phyloP scores from a whole-genome alignment of 2,329 filamentous ascomycete genomes.

The Nothophaeocryptopus gaeumannii region DNA sequence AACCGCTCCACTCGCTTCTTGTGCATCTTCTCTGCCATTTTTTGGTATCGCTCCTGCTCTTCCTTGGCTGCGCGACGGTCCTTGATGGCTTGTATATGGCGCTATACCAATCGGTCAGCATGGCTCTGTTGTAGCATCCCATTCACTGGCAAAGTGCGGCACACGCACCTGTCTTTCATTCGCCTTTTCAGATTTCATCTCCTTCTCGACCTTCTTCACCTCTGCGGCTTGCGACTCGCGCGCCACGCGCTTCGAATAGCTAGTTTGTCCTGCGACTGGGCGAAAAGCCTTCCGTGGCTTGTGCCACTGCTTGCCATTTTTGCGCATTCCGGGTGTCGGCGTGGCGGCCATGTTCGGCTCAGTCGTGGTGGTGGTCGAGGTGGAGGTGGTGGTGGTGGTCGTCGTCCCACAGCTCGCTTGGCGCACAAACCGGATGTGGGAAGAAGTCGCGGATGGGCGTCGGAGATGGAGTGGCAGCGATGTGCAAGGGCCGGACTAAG shows the following conservation, averaged over 20 bases:
- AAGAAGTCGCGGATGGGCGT: no score
- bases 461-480: no score
- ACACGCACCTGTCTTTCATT: conserved; percentile 71
- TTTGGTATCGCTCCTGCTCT: conserved; percentile 87
- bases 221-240: conserved; percentile 67
- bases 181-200: conserved; percentile 95
- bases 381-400: conserved; percentile 23
- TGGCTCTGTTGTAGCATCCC: not conserved
- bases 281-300: conserved; percentile 79
- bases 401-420: no score
- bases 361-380: conserved; percentile 23
- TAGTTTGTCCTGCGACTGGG: conserved; percentile 70
- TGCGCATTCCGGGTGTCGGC: conserved; percentile 62
- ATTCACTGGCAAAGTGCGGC: not conserved
- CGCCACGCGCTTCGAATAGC: conserved; percentile 73
- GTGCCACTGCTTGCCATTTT: conserved; percentile 97
- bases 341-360: conserved; percentile 6
- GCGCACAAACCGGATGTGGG: no score
- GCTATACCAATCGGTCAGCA: conserved; percentile 48
- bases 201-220: conserved; percentile 90
- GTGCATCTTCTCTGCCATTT: conserved; percentile 98
- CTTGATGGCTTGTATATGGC: conserved; percentile 73
- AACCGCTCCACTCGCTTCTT: conserved; percentile 87
- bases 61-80: conserved; percentile 85
- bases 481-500: no score